A percentile compares a stretch with the other conserved stretches of the same genome.
These are phyloP conservation scores for Capsicum rhomboideum DNA, from an alignment of 257 asterid species.

Conservation along the genomic window DNA sequence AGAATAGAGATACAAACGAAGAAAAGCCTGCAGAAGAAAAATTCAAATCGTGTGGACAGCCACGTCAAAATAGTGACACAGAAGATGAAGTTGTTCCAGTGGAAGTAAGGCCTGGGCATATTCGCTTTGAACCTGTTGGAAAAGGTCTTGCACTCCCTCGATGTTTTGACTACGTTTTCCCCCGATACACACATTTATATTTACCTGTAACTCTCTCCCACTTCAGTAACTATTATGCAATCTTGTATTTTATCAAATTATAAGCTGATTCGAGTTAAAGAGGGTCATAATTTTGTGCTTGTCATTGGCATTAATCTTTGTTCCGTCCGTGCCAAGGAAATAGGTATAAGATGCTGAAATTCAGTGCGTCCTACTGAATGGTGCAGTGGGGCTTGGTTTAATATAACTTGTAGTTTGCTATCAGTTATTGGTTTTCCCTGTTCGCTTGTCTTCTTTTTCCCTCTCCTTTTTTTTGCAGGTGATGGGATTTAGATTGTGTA, in stretches of 20 bases:
- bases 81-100: conserved; percentile 69
- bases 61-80: conserved; percentile 25
- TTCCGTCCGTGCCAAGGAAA: not conserved
- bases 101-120: conserved; percentile 84
- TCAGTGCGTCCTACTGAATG: not conserved
- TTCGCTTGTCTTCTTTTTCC: not conserved
- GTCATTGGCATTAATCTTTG: not conserved
- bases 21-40: conserved; percentile 20
- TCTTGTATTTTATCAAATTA: not conserved
- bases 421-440: not conserved
- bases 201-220: not conserved
- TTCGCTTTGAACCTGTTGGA: conserved; percentile 80
- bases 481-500: not conserved
- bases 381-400: not conserved
- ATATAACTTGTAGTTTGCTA: not conserved
- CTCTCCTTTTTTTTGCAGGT: not conserved
- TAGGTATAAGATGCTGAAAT: not conserved
- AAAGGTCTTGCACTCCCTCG: conserved; percentile 38
- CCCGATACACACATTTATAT: not conserved
- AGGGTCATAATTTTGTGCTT: conserved; percentile 1
- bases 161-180: not conserved
- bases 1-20: conserved; percentile 24
- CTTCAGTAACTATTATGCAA: not conserved
- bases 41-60: conserved; percentile 12
- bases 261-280: not conserved